Base-by-base conservation (phyloP, 441 rosid species). In the Populus hybrid region DNA sequence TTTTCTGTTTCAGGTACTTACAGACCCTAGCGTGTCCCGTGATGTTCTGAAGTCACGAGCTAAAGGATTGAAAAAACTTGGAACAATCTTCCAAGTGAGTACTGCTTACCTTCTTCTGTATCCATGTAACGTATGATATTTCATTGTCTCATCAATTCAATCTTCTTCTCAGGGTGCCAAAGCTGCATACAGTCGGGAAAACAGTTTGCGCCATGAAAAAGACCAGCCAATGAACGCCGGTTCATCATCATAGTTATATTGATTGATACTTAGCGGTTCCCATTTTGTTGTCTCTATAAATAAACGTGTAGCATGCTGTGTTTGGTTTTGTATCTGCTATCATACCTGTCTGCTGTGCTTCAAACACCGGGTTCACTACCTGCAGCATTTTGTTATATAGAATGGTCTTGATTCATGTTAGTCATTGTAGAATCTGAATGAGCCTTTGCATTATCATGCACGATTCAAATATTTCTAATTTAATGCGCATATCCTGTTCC, bases 141-240 rank as follows among this genome's bases (percentile, higher is more conserved):
- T 76, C 57, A 0, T 73, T 70, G 35, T 64, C 75, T 21, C n/a
- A 67, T 46, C 67, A 46, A 75, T 38, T 73, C 70, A 59, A 36
- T 10, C 50, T 61, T 75, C 30, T 78, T 79, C 71, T 65, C 90
- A 95, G 98, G 98, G 94, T 80, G 89, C 89, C 71, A 91, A 95
- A 84, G 78, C 86, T 79, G 86, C 89, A 6, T 95, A 92, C 84
- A 86, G 82, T 24, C 86, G 97, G 86, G 97, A 86, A 71, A 89
- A 86, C 87, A 93, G 99, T 82, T 86, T 92, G 79, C 92, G 98
- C 68, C 92, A 72, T 14, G 97, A 94, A 83, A 82, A 50, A n/a
- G 76, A 83, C 68, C 12, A 32, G 69, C 21, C 72, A 6, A 38
- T 79, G 26, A 84, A 80, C 38, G 69, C 80, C 8, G 84, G 79